Evolutionary conservation across 2,329 filamentous ascomycete genomes (phyloP), one percentile per base, ranked within the genome.

Genomic region (Trichophyton equinum): DNA sequence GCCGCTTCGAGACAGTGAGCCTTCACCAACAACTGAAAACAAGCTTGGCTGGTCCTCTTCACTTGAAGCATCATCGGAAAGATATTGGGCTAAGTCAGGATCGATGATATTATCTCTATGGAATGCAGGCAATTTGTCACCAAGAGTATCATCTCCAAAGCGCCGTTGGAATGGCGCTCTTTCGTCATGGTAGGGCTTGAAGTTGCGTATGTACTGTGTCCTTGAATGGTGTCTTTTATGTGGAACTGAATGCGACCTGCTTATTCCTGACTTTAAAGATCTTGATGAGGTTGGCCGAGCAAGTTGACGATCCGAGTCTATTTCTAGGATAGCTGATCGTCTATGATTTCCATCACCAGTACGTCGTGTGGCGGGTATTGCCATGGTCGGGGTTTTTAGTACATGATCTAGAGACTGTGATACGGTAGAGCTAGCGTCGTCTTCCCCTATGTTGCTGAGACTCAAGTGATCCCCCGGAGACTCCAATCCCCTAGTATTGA

Each of bases 101-200:
- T 99, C 94, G 67, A 99, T 97, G 67, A 99, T 96, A 70, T 94
- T 97, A 76, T 99, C 94, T 69, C 94, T 91, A 71, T 99, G 94
- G 67, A 99, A 97, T n/a, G 91, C 91, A 15, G 91, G 87, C 40
- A 96, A 81, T 47, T 85, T 84, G 6, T 85, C 86, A 64, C 81
- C 84, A 3, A 80, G 77, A 56, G 80, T 76, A 62, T 91, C 86
- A 59, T 95, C 84, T 18, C 80, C 77, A 9, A 85, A 80, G 62
- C 87, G 87, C 60, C 91, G 80, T 68, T 89, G 89, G 66, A 97
- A 97, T 0, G 94, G 94, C 0, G 89, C 92, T 61, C 89, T 82
- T 64, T 96, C 89, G 62, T 95, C 89, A 18, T 85, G 78, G 4
- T 81, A 79, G 5, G 82, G 73, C 70, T 88, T 94, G 66, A 91